Base-by-base conservation (phyloP, 2,329 filamentous ascomycete genomes). In the Penicillium occitanis region DNA sequence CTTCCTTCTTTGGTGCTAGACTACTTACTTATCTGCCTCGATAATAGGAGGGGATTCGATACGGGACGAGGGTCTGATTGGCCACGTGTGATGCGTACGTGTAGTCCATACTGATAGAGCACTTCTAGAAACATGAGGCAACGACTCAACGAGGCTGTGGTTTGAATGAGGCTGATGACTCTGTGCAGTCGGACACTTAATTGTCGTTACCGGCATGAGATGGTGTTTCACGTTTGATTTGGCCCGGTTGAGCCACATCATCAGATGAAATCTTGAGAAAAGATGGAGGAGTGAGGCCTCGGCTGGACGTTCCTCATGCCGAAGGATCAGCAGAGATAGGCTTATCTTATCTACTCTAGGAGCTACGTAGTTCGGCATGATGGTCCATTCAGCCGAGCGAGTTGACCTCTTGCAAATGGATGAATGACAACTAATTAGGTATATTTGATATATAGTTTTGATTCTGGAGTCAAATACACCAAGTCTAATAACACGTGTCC, bases 241-340 rank as follows among this genome's bases (percentile, higher is more conserved):
- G n/a, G 42, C 1, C 8, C 3, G 10, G 19, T 8, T 11, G 50
- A 53, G 50, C 50, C 17, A 33, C 17, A 11, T n/a, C n/a, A 22
- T 2, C 28, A 57, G 30, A 55, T 13, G 30, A 37, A 25, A 19
- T 19, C n/a, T 22, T 13, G 30, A 17, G 28, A 33, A 33, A 42
- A 59, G 8, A 60, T 30, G 19, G 17, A 19, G 17, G 10, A 33
- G 8, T 11, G 6, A 5, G 13, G 17, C 35, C 13, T 42, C 40
- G 40, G 35, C 28, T 33, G 14, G 50, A 60, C 7, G 7, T 8
- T 2, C n/a, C 11, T 7, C 8, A 14, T 22, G 53, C 53, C 53
- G 53, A 57, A 35, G 51, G 51, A 35, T 14, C 10, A 33, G 2
- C 28, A 55, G 33, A 55, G 61, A 63, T 63, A 55, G 35, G 61